phyloP scores from a whole-genome alignment of 768 basidiomycete species.

The Pleurotus tuoliensis region DNA sequence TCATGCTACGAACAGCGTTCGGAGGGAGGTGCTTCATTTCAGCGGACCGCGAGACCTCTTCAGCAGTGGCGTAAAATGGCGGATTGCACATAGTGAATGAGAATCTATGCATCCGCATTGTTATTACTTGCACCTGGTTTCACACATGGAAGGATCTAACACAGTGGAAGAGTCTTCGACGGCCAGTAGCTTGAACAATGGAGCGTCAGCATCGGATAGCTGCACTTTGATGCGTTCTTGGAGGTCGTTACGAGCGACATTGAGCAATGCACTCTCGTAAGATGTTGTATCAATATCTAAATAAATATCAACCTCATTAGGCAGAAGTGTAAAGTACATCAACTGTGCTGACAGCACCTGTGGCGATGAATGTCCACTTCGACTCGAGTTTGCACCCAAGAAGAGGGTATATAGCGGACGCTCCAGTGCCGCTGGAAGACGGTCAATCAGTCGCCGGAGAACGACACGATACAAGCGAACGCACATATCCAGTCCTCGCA shows the following conservation, averaged over 20 bases:
- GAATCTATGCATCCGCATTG: conserved; percentile 31
- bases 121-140: too few relatives aligned
- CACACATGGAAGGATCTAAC: too few relatives aligned
- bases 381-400: conserved; percentile 54
- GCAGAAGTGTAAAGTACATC: too few relatives aligned
- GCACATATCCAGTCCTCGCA: conserved; percentile 73
- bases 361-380: conserved; percentile 61
- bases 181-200: conserved; percentile 44
- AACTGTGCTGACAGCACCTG: conserved; percentile 40
- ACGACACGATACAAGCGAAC: conserved; percentile 15
- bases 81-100: conserved; percentile 96
- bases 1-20: conserved; percentile 54
- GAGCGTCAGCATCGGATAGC: conserved; percentile 27
- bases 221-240: conserved; percentile 45
- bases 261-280: conserved; percentile 46
- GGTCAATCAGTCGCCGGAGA: not conserved
- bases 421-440: conserved; percentile 75
- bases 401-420: conserved; percentile 86
- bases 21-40: conserved; percentile 63
- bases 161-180: not conserved
- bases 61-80: conserved; percentile 80
- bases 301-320: not conserved
- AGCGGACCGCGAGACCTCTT: conserved; percentile 61
- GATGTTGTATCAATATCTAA: conserved; percentile 74
- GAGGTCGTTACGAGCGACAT: conserved; percentile 57